phyloP scores from a whole-genome alignment of 768 basidiomycete species.

The Lactarius psammicola region DNA sequence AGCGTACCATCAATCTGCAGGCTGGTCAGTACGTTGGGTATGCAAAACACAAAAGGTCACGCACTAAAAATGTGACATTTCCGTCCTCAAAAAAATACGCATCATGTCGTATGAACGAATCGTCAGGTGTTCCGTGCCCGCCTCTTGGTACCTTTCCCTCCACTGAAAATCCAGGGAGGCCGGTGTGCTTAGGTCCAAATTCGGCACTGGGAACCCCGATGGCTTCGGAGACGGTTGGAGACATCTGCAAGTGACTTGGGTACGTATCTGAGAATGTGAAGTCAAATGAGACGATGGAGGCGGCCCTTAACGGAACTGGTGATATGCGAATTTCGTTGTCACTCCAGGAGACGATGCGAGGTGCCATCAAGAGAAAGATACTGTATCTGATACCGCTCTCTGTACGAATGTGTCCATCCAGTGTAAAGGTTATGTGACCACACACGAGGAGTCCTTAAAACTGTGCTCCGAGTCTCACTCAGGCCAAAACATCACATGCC shows the following conservation, averaged over 20 bases:
- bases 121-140: neutral
- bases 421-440: no score
- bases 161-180: neutral
- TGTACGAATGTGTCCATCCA: no score
- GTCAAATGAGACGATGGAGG: slow-evolving; percentile 15
- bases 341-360: neutral
- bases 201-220: neutral
- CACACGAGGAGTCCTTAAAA: no score
- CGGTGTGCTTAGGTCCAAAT: neutral
- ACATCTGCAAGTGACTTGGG: neutral
- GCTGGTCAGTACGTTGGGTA: neutral
- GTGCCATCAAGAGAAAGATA: slow-evolving; percentile 6
- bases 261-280: slow-evolving; percentile 1
- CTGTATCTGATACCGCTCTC: no score
- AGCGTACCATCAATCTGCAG: slow-evolving; percentile 21
- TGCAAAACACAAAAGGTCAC: neutral
- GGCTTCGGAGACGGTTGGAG: neutral
- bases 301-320: neutral
- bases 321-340: neutral
- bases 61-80: slow-evolving; percentile 24
- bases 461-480: no score
- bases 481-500: no score
- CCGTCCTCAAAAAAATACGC: slow-evolving; percentile 25
- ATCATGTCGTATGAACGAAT: slow-evolving; percentile 13
- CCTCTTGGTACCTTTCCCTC: neutral